phyloP scores from a whole-genome alignment of 2,329 filamentous ascomycete species.

The Trichophyton simii region DNA sequence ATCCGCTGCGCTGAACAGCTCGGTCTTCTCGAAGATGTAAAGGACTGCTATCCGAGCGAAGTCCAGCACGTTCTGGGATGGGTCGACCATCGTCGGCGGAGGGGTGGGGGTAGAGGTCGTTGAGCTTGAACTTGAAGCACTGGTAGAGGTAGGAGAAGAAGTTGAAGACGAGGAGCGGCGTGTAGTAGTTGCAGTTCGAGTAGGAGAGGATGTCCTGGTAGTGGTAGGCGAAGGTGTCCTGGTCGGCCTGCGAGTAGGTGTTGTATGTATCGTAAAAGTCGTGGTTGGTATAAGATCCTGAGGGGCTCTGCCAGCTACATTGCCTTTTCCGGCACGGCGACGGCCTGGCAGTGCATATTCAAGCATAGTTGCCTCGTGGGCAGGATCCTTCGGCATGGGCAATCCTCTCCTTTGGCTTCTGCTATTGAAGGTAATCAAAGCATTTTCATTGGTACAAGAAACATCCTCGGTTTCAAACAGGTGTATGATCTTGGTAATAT shows the following conservation, averaged over 20 bases:
- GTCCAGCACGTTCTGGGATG: conserved; percentile 14
- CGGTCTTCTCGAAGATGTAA: conserved; percentile 18
- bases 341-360: background rate
- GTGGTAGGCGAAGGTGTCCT: background rate
- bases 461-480: conserved; percentile 64
- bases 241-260: background rate
- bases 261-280: background rate
- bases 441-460: conserved; percentile 75
- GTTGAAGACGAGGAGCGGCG: background rate
- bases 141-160: background rate
- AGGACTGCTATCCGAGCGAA: conserved; percentile 20
- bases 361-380: background rate
- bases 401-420: conserved; percentile 19
- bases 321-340: background rate
- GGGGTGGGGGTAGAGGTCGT: conserved; percentile 7
- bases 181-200: conserved; percentile 10
- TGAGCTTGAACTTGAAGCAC: conserved; percentile 8
- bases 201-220: background rate
- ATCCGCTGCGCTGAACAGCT: conserved; percentile 12
- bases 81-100: conserved; percentile 7
- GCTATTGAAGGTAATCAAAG: conserved; percentile 72
- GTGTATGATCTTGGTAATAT: conserved; percentile 55
- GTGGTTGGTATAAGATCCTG: background rate
- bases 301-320: background rate
- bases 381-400: background rate